Base-by-base conservation (phyloP, 345 rosid species). In the Cardamine chenopodiifolia region DNA sequence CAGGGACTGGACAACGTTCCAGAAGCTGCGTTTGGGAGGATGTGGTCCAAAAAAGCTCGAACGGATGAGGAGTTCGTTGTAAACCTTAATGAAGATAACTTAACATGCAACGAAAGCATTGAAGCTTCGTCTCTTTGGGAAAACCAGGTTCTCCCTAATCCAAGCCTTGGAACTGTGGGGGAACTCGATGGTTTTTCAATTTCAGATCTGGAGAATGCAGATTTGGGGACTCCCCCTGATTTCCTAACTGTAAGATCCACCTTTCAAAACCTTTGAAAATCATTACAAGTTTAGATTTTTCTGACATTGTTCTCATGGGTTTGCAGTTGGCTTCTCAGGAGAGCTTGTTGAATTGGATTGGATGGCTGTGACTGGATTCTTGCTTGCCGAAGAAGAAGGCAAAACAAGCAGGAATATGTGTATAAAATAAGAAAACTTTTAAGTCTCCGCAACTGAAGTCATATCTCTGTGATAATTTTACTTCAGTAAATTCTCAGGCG, bases 291-390 rank as follows among this genome's bases (percentile, higher is more conserved):
- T 31, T 56, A 6, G 54, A 31, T 71, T 42, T n/a, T 42, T 18
- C 29, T 72, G 40, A 70, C 37, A 13, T 18, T 32, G 35, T 6
- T 70, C 18, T 11, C n/a, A 76, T 35, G 59, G 84, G 85, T 87
- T 69, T 81, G 74, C 89, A 83, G 63, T 78, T 90, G 57, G 83
- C 86, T 68, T 90, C 99, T 26, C 93, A 92, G 50, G 99, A 92
- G 67, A 83, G 97, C 66, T 52, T 87, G 59, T 42, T 83, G 29
- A 84, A 78, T 17, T 92, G 97, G 97, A 19, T 85, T 32, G 96
- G 87, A 74, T 82, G 85, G 52, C 11, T 83, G 28, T 89, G 86
- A 88, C 44, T 52, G 64, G 76, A 31, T 37, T 59, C 32, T 3
- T 32, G 20, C 15, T 35, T 69, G 15, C 17, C 17, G 37, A 5